Conservation (phyloP, 192 early-diverging fungal genomes). For the Entophlyctis helioformis region DNA sequence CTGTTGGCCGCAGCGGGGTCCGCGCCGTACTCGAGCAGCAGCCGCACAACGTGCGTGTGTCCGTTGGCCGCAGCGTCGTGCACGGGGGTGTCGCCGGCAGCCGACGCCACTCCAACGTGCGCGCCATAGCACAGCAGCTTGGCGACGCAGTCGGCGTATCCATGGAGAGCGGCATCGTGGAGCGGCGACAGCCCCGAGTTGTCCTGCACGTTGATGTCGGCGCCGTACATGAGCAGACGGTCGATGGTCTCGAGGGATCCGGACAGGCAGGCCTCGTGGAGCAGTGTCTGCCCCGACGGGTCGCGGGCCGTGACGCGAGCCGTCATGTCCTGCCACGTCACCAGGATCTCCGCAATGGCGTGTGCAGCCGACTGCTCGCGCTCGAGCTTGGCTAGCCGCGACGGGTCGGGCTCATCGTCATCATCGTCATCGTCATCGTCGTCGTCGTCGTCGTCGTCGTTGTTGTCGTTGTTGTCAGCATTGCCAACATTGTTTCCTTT, state of each 20-base stretch:
- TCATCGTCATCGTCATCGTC: too few species aligned
- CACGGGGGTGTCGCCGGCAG: slow-evolving; percentile 26
- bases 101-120: slow-evolving; percentile 18
- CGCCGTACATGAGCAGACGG: slow-evolving; percentile 23
- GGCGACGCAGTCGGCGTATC: slow-evolving; percentile 13
- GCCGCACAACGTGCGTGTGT: slow-evolving; percentile 5
- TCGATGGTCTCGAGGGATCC: slow-evolving; percentile 21
- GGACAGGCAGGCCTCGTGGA: slow-evolving; percentile 19
- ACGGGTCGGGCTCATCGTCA: too few species aligned
- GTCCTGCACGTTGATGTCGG: slow-evolving; percentile 29
- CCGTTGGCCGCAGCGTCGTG: slow-evolving; percentile 23
- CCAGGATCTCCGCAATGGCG: too few species aligned
- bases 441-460: too few species aligned
- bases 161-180: slow-evolving; percentile 30
- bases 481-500: too few species aligned
- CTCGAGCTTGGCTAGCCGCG: too few species aligned
- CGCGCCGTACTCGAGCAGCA: slow-evolving; percentile 35
- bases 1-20: slow-evolving; percentile 10
- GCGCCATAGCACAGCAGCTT: slow-evolving; percentile 32
- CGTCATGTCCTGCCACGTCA: slow-evolving; percentile 27
- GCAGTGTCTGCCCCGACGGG: slow-evolving; percentile 19
- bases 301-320: slow-evolving; percentile 19
- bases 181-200: slow-evolving; percentile 34
- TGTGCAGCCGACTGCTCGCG: too few species aligned
- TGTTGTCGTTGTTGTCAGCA: too few species aligned